phyloP scores from a whole-genome alignment of 129 eudicot genomes.

The Solidago caesia region DNA sequence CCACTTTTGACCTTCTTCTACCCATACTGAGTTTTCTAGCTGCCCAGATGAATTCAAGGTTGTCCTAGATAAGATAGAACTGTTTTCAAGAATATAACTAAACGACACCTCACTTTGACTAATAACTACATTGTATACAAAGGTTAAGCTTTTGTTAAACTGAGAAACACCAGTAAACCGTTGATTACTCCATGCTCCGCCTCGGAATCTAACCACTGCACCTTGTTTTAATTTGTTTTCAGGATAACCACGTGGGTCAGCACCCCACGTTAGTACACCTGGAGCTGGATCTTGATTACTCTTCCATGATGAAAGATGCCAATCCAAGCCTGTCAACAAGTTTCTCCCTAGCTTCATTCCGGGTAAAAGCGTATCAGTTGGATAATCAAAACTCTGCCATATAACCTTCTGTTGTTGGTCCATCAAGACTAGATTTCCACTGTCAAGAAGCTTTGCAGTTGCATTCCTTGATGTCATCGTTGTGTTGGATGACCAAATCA shows the following conservation, averaged over 20 bases:
- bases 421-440: neutral
- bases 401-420: too few relatives aligned
- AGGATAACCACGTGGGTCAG: slow-evolving; percentile 29
- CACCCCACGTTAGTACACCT: slow-evolving; percentile 26
- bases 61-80: slow-evolving; percentile 16
- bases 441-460: slow-evolving; percentile 22
- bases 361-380: slow-evolving; percentile 32
- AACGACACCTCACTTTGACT: slow-evolving; percentile 27
- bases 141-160: slow-evolving; percentile 1
- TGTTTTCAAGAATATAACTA: slow-evolving; percentile 24
- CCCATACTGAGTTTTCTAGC: slow-evolving; percentile 25
- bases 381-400: too few relatives aligned
- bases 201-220: neutral
- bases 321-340: slow-evolving; percentile 7
- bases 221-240: slow-evolving; percentile 22
- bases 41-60: slow-evolving; percentile 24
- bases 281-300: slow-evolving; percentile 39
- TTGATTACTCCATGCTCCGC: slow-evolving; percentile 29
- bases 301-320: slow-evolving; percentile 38
- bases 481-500: slow-evolving; percentile 33
- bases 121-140: neutral
- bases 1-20: slow-evolving; percentile 33
- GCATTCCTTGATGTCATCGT: slow-evolving; percentile 3
- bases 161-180: slow-evolving; percentile 11
- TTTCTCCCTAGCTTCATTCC: slow-evolving; percentile 41